Conservation (phyloP, 2,329 filamentous ascomycete genomes). For the Botrytis tulipae region DNA sequence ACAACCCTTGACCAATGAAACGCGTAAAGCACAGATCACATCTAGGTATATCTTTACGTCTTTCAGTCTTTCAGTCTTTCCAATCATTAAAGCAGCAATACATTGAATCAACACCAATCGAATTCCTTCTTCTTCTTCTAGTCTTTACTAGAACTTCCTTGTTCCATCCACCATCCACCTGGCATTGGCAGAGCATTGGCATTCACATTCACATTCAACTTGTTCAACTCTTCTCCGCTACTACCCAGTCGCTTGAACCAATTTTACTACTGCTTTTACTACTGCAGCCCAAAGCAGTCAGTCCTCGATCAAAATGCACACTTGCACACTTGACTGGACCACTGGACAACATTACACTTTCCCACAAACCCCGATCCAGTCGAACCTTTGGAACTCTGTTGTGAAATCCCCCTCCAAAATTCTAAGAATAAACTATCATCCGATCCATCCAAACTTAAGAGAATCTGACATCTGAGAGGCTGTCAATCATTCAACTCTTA, state of each 20-base stretch:
- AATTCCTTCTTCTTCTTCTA: background rate
- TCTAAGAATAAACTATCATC: conserved; percentile 3
- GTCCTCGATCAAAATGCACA: background rate
- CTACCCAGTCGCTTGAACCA: conserved; percentile 3
- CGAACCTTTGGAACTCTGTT: background rate
- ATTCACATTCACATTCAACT: background rate
- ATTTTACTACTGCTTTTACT: background rate
- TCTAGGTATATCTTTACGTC: background rate
- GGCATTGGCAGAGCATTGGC: background rate
- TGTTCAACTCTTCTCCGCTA: background rate
- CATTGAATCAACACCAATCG: no score
- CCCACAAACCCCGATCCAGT: background rate
- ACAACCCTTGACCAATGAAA: background rate
- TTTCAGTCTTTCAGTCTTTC: no score
- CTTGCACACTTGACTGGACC: background rate
- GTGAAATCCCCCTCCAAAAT: no score
- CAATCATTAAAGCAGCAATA: no score
- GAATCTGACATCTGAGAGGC: background rate
- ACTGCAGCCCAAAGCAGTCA: background rate
- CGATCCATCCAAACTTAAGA: background rate
- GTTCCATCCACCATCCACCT: background rate
- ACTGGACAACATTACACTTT: background rate
- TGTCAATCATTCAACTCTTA: background rate
- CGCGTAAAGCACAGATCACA: conserved; percentile 2
- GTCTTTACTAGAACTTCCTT: background rate